Percentiles rank a stretch among this genome's conserved stretches.
Conservation (phyloP, 2,329 filamentous ascomycete genomes). For the Eutypa lata region DNA sequence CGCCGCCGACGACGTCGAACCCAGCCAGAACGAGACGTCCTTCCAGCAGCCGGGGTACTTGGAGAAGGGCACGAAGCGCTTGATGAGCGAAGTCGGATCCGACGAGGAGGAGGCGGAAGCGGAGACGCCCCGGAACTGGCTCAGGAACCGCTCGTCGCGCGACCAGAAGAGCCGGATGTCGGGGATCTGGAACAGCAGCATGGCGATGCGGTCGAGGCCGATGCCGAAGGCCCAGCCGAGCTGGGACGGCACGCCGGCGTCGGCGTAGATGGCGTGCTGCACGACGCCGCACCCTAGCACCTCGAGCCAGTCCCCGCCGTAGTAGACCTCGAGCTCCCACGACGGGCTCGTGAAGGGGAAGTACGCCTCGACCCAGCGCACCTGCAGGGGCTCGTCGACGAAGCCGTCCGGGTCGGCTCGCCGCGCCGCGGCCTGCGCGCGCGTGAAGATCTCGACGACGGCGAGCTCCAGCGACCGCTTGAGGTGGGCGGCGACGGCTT, state of each 20-base stretch:
- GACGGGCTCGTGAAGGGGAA: conserved; percentile 96
- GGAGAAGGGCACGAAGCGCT: conserved; percentile 84
- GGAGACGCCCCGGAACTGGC: conserved; percentile 70
- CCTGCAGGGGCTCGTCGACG: conserved; percentile 75
- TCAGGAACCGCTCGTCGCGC: conserved; percentile 76
- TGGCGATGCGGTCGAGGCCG: conserved; percentile 90
- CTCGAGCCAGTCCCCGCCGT: conserved; percentile 93
- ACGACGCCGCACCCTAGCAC: conserved; percentile 91
- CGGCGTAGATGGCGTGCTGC: conserved; percentile 75
- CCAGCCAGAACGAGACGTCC: conserved; percentile 93
- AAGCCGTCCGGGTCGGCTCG: conserved; percentile 29
- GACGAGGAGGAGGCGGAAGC: conserved; percentile 42
- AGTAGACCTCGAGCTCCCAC: conserved; percentile 95
- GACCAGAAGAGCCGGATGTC: conserved; percentile 98
- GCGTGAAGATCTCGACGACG: conserved; percentile 83
- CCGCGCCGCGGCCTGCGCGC: conserved; percentile 64
- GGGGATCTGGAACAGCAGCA: conserved; percentile 93
- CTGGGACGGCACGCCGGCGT: conserved; percentile 70
- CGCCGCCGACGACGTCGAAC: conserved; percentile 37
- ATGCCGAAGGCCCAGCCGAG: conserved; percentile 95
- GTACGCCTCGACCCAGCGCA: conserved; percentile 95
- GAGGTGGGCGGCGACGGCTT: conserved; percentile 79
- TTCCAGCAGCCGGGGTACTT: conserved; percentile 87
- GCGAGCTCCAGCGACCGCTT: conserved; percentile 87
- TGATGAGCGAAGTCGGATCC: no score